Percentiles rank a stretch among this genome's conserved stretches.
phyloP scores from a whole-genome alignment of 768 basidiomycete species.

The Russula dissimulans region DNA sequence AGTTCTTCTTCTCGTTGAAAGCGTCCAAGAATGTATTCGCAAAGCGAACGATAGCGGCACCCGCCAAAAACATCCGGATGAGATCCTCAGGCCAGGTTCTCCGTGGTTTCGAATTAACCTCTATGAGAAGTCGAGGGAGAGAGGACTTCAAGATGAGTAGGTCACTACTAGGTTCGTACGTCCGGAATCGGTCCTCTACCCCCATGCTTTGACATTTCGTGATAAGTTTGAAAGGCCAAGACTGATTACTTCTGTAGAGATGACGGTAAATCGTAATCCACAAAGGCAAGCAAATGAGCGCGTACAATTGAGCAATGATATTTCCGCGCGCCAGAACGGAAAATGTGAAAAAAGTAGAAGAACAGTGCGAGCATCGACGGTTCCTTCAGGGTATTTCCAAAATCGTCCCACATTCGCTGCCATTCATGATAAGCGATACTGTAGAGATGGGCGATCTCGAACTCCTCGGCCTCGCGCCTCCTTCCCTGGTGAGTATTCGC shows the following conservation, averaged over 20 bases:
- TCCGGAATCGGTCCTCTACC: too few relatives aligned
- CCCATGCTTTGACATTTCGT: too few relatives aligned
- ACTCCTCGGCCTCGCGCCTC: neutral
- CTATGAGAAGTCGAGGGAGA: too few relatives aligned
- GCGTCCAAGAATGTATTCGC: neutral
- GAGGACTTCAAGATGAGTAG: too few relatives aligned
- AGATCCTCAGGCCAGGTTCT: too few relatives aligned
- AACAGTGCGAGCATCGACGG: neutral
- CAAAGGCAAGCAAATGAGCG: neutral
- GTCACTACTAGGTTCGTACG: too few relatives aligned
- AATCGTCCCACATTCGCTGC: neutral
- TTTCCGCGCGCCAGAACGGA: fast-evolving
- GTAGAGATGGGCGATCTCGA: neutral
- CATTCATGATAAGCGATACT: neutral
- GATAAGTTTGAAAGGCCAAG: too few relatives aligned
- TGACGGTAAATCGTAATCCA: neutral
- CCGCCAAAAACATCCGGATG: neutral
- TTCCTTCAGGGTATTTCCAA: neutral
- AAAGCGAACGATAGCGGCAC: neutral
- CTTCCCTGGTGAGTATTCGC: neutral
- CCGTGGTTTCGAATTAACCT: too few relatives aligned
- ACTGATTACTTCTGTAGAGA: neutral
- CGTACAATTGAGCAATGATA: neutral
- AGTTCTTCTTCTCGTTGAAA: neutral
- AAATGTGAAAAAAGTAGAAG: neutral